Evolutionary conservation across 75 land plant genomes (phyloP), one percentile per base, ranked within the genome.

Genomic region (Pseudotsuga menziesii): DNA sequence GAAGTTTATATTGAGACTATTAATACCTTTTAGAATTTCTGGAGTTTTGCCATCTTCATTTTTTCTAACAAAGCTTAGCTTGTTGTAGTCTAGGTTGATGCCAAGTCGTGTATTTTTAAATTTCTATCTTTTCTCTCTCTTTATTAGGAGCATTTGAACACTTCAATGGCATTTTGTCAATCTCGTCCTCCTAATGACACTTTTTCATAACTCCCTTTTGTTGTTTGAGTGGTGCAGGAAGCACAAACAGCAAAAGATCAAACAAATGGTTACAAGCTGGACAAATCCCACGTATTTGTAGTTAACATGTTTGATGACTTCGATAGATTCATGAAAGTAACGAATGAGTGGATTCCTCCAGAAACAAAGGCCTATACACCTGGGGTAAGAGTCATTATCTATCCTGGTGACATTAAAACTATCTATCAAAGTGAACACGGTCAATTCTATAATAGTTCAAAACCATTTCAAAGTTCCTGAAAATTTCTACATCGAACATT

Each of bases 231-330:
- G 5, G 20, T 79, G 59, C 75, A 95, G 97, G 98, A 96, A 84
- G 98, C 98, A 57, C 93, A 93, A 79, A 87, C 86, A 73, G 98
- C 98, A 4, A 88, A 78, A 77, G 97, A 94, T 81, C 96, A 88
- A 80, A 91, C 94, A 3, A 79, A 90, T 82, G 91, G 91, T 19
- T 96, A 96, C 78, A 94, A 89, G 83, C 82, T 96, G 82, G 98
- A 96, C 70, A 91, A 82, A 58, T 81, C 98, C 7, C 98, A 96
- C 74, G 82, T 94, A 35, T 96, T 96, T 80, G 82, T 80, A 11
- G 94, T 96, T 26, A 96, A 87, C 73, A 82, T 91, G 91, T 96
- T 94, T 76, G 91, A 94, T 63, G 98, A 94, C 61, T 89, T 91
- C 77, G 94, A 96, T 8, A 94, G 79, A 84, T 96, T 88, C 72